Base-by-base conservation (phyloP, 75 land plant genomes). In the Cupressus sempervirens region DNA sequence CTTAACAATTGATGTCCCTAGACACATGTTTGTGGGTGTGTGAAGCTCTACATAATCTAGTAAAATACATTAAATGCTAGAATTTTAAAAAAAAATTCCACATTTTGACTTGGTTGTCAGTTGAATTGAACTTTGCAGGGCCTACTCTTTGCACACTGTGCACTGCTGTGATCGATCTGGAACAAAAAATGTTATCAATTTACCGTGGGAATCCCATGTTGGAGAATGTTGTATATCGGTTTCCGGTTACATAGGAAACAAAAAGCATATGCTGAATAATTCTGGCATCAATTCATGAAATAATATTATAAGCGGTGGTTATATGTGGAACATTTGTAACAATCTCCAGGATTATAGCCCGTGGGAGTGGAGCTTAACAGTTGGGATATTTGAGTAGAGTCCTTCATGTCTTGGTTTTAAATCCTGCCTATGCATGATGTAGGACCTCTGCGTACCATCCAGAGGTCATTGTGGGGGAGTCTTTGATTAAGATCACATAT, bases 71-170 rank as follows among this genome's bases (percentile, higher is more conserved):
- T 46, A 53, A 12, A 43, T 43, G 29, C 62, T 82, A 50, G 8
- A 50, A 29, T 82, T 32, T 32, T 34, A 13, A 82, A 82, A 50
- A 6, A 40, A 26, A 26, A n/a, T n/a, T n/a, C n/a, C 53, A 38
- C 26, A 43, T 41, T 81, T 46, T 81, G 45, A 48, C 46, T 10
- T 20, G 30, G 20, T 43, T 40, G 15, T 40, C 26, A 43, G 52
- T 81, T 81, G 83, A 23, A 50, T 81, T 81, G 58, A 81, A 48
- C 52, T 46, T 81, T 84, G 84, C 99, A 97, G 98, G 98, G 73
- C 96, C 99, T 56, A 86, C 65, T 72, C 92, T 97, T 18, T 89
- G 89, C 82, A 97, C 99, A 12, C 52, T 95, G 30, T 93, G 96
- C 83, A 94, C 99, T 13, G 94, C 86, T 32, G 83, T 95, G 29